These are phyloP conservation scores for Zea luxurians DNA, from an alignment of 176 grass and related monocot genomes.

Conservation along the genomic window DNA sequence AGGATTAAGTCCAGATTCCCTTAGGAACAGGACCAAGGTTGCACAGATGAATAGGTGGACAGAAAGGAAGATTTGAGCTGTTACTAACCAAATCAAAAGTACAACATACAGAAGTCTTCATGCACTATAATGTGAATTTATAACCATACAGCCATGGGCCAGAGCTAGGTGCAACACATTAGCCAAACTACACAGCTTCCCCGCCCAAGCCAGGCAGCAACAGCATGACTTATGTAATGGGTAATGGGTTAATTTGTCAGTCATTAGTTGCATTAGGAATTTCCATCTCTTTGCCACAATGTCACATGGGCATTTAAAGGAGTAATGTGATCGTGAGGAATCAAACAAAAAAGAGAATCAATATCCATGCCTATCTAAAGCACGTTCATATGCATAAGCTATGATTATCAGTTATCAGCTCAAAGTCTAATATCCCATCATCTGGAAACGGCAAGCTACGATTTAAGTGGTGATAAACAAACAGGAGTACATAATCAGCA, in stretches of 20 bases:
- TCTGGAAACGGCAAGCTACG: constrained; percentile 15
- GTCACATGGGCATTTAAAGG: not conserved
- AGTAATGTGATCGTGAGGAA: not conserved
- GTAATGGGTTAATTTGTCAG: not conserved
- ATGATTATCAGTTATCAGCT: constrained; percentile 19
- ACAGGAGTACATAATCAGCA: constrained; percentile 10
- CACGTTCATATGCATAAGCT: not conserved
- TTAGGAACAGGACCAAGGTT: not conserved
- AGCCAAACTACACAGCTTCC: too few species aligned
- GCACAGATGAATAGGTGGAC: not conserved
- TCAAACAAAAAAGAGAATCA: not conserved
- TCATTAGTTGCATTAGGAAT: not conserved
- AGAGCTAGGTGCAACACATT: too few species aligned
- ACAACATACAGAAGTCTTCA: too few species aligned
- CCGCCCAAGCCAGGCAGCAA: not conserved
- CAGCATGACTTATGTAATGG: not conserved
- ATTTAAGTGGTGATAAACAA: constrained; percentile 10
- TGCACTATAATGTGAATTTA: too few species aligned
- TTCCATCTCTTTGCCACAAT: not conserved
- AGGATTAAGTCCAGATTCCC: not conserved
- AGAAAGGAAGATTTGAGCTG: too few species aligned
- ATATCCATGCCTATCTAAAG: not conserved
- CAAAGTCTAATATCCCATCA: constrained; percentile 4
- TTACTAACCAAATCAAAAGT: too few species aligned
- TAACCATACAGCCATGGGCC: too few species aligned